Conservation (phyloP, 306 rosid species). For the Vicia sativa region DNA sequence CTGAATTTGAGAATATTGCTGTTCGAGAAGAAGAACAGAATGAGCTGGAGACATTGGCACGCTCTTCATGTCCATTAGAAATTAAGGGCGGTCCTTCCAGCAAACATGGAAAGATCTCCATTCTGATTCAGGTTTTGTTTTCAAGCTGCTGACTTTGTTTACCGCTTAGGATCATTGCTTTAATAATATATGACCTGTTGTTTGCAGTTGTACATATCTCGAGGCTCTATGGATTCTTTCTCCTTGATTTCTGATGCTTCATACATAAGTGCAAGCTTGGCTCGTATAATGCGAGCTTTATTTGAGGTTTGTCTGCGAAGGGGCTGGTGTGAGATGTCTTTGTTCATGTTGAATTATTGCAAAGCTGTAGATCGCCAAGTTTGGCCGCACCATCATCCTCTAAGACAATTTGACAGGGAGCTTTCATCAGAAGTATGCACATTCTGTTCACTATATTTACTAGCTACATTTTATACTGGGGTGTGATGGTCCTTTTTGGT, state of each 20-base stretch:
- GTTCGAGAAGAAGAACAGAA: slow-evolving; percentile 96
- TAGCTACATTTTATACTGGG: slow-evolving; percentile 30
- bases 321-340: slow-evolving; percentile 94
- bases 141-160: slow-evolving; percentile 29
- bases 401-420: slow-evolving; percentile 89
- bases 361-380: slow-evolving; percentile 96
- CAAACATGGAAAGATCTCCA: slow-evolving; percentile 93
- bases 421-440: slow-evolving; percentile 75
- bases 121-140: slow-evolving; percentile 82
- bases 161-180: slow-evolving; percentile 18
- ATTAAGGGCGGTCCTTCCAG: slow-evolving; percentile 93
- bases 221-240: slow-evolving; percentile 81
- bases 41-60: slow-evolving; percentile 85
- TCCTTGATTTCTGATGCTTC: slow-evolving; percentile 95
- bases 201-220: slow-evolving; percentile 88
- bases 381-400: slow-evolving; percentile 97
- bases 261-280: slow-evolving; percentile 97
- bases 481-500: slow-evolving; percentile 37
- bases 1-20: slow-evolving; percentile 96
- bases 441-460: slow-evolving; percentile 37
- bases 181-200: slow-evolving; percentile 40
- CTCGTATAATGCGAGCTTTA: slow-evolving; percentile 90
- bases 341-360: slow-evolving; percentile 96
- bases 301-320: slow-evolving; percentile 90
- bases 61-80: slow-evolving; percentile 81